Base-by-base conservation (phyloP, 78 protist genomes). In the Polysphondylium violaceum region DNA sequence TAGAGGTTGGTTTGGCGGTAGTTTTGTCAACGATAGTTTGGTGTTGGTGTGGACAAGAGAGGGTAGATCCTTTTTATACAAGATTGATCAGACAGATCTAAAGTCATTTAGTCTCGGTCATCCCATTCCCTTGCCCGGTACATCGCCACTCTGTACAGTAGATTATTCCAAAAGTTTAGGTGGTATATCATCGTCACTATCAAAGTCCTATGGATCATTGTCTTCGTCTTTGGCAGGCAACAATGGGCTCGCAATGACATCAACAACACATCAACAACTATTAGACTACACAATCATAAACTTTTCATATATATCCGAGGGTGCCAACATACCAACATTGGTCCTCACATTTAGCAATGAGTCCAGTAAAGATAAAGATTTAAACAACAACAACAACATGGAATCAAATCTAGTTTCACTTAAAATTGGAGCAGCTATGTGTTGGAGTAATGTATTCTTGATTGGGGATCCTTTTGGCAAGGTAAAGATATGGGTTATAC, bases 1-100 rank as follows among this genome's bases (percentile, higher is more conserved):
- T 23, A 50, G 64, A 38, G 91, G 91, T 27, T 83, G 91, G 91
- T 83, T 71, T 59, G 91, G 91, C n/a, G 91, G 91, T 59, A 58
- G 61, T 44, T 83, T 83, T 72, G 76, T 83, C n/a, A 74, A 83
- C 43, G 69, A 83, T 33, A 40, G 51, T 0, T 19, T 83, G 75
- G 58, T 59, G 11, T 83, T 83, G 47, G 47, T 83, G 8, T 83
- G 79, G 79, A 83, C 65, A 40, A 55, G 38, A 38, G 91, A 83
- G n/a, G 91, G 91, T 33, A 67, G 41, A 58, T 60, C 73, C 14
- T 83, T 47, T 27, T 50, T 83, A 3, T 83, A 83, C 44, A 72
- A 73, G 19, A 41, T 83, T 17, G 91, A 69, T 58, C 77, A 31
- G 27, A 19, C 40, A 0, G 74, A 69, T 9, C 33, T 76, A 17